Evolutionary conservation across 2,329 filamentous ascomycete species (phyloP), one percentile per base, ranked within the genome.

Genomic region (Cadophora malorum): DNA sequence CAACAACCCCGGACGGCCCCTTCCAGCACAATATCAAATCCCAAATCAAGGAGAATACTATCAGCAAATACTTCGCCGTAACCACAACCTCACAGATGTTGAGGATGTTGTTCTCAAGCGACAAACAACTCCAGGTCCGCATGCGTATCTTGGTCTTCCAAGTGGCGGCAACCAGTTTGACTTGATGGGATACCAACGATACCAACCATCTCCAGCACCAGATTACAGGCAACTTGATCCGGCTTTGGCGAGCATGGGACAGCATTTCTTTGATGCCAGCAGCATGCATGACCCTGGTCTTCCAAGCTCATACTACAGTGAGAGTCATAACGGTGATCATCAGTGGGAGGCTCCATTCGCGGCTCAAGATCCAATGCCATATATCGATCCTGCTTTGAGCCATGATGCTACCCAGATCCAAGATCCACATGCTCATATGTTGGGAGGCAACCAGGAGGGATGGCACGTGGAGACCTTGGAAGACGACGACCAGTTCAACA

Each of bases 31-130:
- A 38, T 82, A 85, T 71, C 79, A 79, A 21, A 80, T 82, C 47
- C 68, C 77, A 52, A 73, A 80, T 60, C 80, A 81, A 65, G 80
- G 81, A 38, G 82, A 85, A 56, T 87, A 86, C 74, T 84, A 85
- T 71, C 83, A 86, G 66, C 76, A 76, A 64, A 72, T 70, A 21
- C 71, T 76, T 9, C 72, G 72, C 21, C 67, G 50, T 19, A 73
- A 76, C 61, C 66, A 65, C 23, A 67, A 60, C n/a, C 67, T 70
- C 19, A 28, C 58, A 0, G 69, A 69, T 21, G 69, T 80, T 12
- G 80, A 83, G 69, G 81, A 84, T 64, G 74, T 84, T 55, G 78
- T 80, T 35, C 79, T 84, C 74, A 81, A 78, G 67, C 81, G 78
- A 64, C 78, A 79, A 31, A 78, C 74, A 14, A 72, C 73, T 19